phyloP scores from a whole-genome alignment of 1,139 yeast genomes.

The Diutina mesorugosa region DNA sequence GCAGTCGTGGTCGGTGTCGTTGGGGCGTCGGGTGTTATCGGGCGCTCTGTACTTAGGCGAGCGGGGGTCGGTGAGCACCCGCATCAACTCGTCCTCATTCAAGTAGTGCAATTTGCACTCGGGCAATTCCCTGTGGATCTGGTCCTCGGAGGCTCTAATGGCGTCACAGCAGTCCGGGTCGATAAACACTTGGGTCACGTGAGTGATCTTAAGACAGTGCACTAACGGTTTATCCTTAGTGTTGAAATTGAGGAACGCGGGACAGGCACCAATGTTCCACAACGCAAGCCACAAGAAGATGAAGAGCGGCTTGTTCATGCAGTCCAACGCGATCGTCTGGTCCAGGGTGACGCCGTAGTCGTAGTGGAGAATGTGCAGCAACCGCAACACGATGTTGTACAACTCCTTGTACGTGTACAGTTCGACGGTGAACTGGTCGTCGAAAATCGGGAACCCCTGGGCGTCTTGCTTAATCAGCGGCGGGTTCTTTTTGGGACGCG shows the following conservation, averaged over 20 bases:
- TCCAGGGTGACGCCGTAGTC: constrained; percentile 54
- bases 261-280: constrained; percentile 87
- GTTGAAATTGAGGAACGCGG: constrained; percentile 80
- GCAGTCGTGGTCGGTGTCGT: constrained; percentile 45
- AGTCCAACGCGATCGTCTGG: constrained; percentile 66
- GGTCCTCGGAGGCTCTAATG: constrained; percentile 39
- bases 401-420: constrained; percentile 56
- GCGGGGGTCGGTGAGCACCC: constrained; percentile 28
- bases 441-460: constrained; percentile 27
- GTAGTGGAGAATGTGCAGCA: constrained; percentile 50
- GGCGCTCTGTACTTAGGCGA: constrained; percentile 43
- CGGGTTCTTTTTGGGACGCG: constrained; percentile 34
- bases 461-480: constrained; percentile 10
- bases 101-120: constrained; percentile 36
- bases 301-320: constrained; percentile 76
- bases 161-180: constrained; percentile 58
- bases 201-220: constrained; percentile 67
- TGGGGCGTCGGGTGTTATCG: constrained; percentile 42
- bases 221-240: constrained; percentile 60
- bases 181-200: constrained; percentile 52
- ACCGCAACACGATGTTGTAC: constrained; percentile 48
- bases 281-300: constrained; percentile 71
- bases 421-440: constrained; percentile 48
- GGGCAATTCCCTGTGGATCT: constrained; percentile 29
- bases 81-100: constrained; percentile 37